Base-by-base conservation (phyloP, 257 asterid genomes). In the Solanum dulcamara region DNA sequence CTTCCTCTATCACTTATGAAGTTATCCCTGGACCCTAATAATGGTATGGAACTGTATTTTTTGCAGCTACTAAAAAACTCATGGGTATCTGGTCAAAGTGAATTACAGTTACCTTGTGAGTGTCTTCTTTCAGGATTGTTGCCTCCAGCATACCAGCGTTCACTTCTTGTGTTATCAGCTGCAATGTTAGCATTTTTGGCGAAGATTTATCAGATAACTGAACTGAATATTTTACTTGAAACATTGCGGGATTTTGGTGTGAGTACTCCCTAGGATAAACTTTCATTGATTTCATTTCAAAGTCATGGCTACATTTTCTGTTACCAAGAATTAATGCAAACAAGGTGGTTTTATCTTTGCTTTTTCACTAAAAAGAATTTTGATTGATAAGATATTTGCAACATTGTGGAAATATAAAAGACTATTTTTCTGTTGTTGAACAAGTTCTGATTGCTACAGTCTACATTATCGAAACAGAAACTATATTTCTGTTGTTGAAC, bases 161-260 rank as follows among this genome's bases (percentile, higher is more conserved):
- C 92, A 30, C 97, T 93, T 87, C 87, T 93, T 88, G 97, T 95
- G 60, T 87, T 93, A 87, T 95, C 99, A 40, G 85, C 94, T 82
- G 93, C 97, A 7, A 92, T 95, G 94, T 30, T 92, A 88, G 91
- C 92, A 92, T 94, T 94, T 90, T 90, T 94, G 20, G 97, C 96
- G 40, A 96, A 93, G 91, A 91, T 93, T 42, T 92, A 89, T 89
- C 94, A 91, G 84, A 86, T 92, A n/a, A 59, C 90, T 17, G 98
- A 94, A 71, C 86, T 93, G 71, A 90, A 85, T 74, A 88, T 87
- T 86, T 86, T 96, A 86, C 88, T 87, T 22, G 94, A 87, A 87
- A 85, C 93, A 86, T 87, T 92, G 84, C 80, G 90, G 42, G 91
- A 84, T 53, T 90, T 88, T 51, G 93, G 90, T 92, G 99, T 94